These are phyloP conservation scores for Metschnikowia gruessii DNA, from an alignment of 805 yeast species.

Conservation along the genomic window DNA sequence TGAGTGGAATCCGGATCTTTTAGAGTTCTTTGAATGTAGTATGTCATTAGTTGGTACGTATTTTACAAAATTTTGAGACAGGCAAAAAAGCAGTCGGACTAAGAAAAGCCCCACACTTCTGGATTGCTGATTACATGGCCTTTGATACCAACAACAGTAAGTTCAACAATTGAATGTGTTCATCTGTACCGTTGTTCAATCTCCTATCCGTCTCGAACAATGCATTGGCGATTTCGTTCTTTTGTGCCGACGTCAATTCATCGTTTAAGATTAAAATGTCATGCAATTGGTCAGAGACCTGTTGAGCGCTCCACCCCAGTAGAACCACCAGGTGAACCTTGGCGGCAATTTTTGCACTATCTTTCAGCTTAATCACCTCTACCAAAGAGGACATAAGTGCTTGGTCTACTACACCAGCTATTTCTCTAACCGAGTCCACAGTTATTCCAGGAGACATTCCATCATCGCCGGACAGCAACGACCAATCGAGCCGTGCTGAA, in stretches of 20 bases:
- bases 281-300: constrained; percentile 68
- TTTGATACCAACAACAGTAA: constrained; percentile 39
- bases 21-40: background rate
- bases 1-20: background rate
- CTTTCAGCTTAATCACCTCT: constrained; percentile 27
- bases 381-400: constrained; percentile 43
- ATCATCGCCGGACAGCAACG: constrained; percentile 13
- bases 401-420: constrained; percentile 72
- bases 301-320: constrained; percentile 79
- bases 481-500: constrained; percentile 18
- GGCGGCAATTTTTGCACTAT: constrained; percentile 31
- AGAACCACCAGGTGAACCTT: constrained; percentile 50
- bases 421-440: constrained; percentile 52
- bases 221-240: constrained; percentile 60
- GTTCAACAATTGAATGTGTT: constrained; percentile 75
- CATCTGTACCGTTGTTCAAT: constrained; percentile 84
- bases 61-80: too few relatives aligned
- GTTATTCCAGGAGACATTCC: constrained; percentile 39
- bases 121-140: background rate
- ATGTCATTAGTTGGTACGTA: background rate
- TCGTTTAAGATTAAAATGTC: constrained; percentile 61
- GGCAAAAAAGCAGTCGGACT: too few relatives aligned
- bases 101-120: background rate
- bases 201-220: constrained; percentile 74
- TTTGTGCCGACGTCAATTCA: constrained; percentile 47